These are phyloP conservation scores for Hanseniaspora valbyensis DNA, from an alignment of 805 yeast species.

Conservation along the genomic window DNA sequence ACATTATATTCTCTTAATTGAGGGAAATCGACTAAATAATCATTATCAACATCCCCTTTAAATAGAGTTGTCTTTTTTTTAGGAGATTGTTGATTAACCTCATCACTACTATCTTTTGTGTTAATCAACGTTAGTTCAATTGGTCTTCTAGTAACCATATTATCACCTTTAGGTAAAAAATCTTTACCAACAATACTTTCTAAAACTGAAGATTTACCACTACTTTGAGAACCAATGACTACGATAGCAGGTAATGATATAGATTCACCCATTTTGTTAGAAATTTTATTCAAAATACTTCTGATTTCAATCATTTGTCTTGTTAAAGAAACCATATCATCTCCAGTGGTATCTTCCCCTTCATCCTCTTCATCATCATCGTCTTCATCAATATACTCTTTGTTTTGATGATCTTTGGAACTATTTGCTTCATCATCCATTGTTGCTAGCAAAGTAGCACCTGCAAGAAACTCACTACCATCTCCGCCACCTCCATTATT, in stretches of 20 bases:
- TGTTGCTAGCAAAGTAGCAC: conserved; percentile 27
- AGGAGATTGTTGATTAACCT: conserved; percentile 20
- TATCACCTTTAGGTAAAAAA: conserved; percentile 90
- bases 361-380: conserved; percentile 40
- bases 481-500: conserved; percentile 29
- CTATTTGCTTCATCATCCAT: conserved; percentile 18
- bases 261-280: conserved; percentile 40
- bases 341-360: conserved; percentile 49
- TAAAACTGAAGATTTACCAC: conserved; percentile 92
- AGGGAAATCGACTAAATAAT: conserved; percentile 89
- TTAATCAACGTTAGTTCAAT: conserved; percentile 87
- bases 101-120: conserved; percentile 29
- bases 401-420: not conserved
- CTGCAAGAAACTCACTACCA: conserved; percentile 37
- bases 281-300: conserved; percentile 57
- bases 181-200: conserved; percentile 98
- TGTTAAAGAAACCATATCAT: conserved; percentile 79
- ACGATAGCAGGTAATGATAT: conserved; percentile 87
- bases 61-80: not conserved
- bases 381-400: conserved; percentile 37
- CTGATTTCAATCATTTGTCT: conserved; percentile 96
- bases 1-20: conserved; percentile 70
- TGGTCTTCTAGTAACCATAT: conserved; percentile 97
- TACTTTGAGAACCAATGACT: conserved; percentile 92
- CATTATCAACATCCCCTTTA: conserved; percentile 36